Conservation (phyloP, 441 rosid species). For the Jatropha podagrica region DNA sequence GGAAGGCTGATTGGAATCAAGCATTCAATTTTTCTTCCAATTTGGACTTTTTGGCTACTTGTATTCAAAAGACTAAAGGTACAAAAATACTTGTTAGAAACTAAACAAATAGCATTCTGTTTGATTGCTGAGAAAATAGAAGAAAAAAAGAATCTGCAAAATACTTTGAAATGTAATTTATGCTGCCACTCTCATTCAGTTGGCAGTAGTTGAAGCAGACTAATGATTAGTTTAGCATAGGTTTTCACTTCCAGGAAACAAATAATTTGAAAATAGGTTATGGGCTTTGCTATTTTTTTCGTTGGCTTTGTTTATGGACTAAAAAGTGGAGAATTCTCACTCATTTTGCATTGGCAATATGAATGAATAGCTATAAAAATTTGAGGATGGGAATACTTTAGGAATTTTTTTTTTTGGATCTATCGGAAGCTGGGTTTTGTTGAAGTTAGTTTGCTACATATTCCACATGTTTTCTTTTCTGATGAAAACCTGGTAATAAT, state of each 20-base stretch:
- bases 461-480: not conserved
- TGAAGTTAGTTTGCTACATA: not conserved
- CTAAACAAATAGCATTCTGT: not conserved
- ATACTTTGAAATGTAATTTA: not conserved
- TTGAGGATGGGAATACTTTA: not conserved
- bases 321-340: not conserved
- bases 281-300: not conserved
- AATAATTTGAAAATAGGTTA: not conserved
- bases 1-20: constrained; percentile 83
- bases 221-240: not conserved
- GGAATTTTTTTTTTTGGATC: not conserved
- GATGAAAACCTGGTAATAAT: not conserved
- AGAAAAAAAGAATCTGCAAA: not conserved
- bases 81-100: constrained; percentile 10
- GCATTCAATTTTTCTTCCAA: constrained; percentile 84
- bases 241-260: not conserved
- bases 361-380: not conserved
- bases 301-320: not conserved
- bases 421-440: not conserved
- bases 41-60: constrained; percentile 67
- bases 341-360: not conserved
- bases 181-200: not conserved
- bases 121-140: constrained; percentile 2
- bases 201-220: not conserved
- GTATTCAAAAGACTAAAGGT: constrained; percentile 65